Percentiles rank a stretch among this genome's conserved stretches.
Evolutionary conservation across 768 basidiomycete genomes (phyloP).

Genomic region (Sarcodon aspratus): DNA sequence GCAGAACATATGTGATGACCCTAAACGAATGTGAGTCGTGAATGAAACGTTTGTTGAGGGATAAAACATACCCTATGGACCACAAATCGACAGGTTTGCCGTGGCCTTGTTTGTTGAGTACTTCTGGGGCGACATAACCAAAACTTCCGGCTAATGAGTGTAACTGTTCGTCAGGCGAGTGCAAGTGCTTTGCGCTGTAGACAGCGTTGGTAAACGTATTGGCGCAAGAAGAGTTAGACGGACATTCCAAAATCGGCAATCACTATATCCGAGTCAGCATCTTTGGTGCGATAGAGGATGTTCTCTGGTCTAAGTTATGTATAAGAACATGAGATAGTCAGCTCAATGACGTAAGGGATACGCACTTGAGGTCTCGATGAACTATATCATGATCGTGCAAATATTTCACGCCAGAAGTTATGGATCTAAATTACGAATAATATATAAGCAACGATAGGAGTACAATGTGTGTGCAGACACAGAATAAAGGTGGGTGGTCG

Average conservation of each 20-base stretch:
- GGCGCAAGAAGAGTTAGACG: constrained; percentile 13
- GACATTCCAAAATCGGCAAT: constrained; percentile 98
- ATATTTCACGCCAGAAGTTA: constrained; percentile 79
- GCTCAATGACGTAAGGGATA: not conserved
- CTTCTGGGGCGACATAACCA: constrained; percentile 89
- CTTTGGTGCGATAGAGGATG: constrained; percentile 80
- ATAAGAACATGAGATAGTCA: not conserved
- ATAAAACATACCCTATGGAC: constrained; percentile 65
- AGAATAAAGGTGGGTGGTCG: constrained; percentile 14
- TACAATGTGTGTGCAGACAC: not conserved
- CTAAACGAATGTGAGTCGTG: constrained; percentile 25
- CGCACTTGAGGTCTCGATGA: constrained; percentile 89
- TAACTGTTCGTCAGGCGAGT: constrained; percentile 59
- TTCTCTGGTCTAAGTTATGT: constrained; percentile 72
- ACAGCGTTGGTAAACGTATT: not conserved
- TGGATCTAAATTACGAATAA: constrained; percentile 36
- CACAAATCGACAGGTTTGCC: constrained; percentile 91
- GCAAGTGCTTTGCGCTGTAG: constrained; percentile 70
- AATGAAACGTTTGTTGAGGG: not conserved
- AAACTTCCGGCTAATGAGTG: constrained; percentile 69
- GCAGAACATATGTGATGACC: constrained; percentile 88
- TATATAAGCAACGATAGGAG: not conserved
- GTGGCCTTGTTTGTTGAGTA: constrained; percentile 71
- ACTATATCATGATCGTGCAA: constrained; percentile 90
- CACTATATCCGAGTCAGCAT: constrained; percentile 73